Conservation (phyloP, 768 basidiomycete genomes). For the Termitomyces sp. region DNA sequence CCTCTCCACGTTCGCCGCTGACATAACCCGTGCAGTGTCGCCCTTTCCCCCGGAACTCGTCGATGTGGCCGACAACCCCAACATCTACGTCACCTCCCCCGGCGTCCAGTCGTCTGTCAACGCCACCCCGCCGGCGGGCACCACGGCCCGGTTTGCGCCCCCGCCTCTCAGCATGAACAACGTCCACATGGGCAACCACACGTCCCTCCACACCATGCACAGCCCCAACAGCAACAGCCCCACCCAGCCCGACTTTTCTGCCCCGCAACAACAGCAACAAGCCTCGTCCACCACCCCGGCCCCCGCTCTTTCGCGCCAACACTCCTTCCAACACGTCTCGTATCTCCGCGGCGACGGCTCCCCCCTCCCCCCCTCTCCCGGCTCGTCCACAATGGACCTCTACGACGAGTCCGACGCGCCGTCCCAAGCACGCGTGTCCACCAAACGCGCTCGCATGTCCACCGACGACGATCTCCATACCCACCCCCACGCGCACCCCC, state of each 20-base stretch:
- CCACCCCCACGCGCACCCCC: not conserved
- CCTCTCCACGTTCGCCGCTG: not conserved
- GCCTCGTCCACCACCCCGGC: conserved; percentile 1
- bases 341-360: conserved; percentile 27
- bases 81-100: conserved; percentile 72
- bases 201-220: conserved; percentile 36
- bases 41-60: conserved; percentile 48
- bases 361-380: conserved; percentile 34
- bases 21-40: conserved; percentile 26
- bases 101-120: not conserved
- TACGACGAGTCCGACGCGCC: conserved; percentile 33
- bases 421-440: conserved; percentile 22
- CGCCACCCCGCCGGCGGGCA: not conserved
- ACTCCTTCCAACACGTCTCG: conserved; percentile 52
- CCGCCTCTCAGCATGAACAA: conserved; percentile 26
- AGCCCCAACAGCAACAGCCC: conserved; percentile 33
- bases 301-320: conserved; percentile 50
- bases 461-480: conserved; percentile 20
- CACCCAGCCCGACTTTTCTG: conserved; percentile 31
- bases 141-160: conserved; percentile 31
- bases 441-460: conserved; percentile 53
- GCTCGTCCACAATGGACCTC: conserved; percentile 33
- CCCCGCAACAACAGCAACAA: not conserved
- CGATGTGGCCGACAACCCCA: conserved; percentile 51
- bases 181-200: conserved; percentile 28